Percentiles rank a stretch among this genome's conserved stretches.
Evolutionary conservation across 2,329 filamentous ascomycete species (phyloP).

Genomic region (Pestalotiopsis sp.): DNA sequence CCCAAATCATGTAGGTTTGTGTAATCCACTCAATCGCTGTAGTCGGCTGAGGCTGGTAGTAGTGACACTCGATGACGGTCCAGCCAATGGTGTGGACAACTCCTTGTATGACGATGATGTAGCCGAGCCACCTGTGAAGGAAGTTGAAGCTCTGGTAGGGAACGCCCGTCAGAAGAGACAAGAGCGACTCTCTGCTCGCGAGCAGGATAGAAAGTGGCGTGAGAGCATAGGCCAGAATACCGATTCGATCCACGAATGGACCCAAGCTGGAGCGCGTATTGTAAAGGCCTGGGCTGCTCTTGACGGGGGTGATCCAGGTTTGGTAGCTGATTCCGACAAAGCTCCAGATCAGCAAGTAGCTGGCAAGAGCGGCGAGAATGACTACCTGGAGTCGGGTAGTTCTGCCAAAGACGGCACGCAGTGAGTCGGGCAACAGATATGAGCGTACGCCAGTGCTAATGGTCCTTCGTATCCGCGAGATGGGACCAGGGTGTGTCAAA

Average conservation of each 20-base stretch:
- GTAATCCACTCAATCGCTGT: constrained; percentile 59
- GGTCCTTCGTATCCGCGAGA: constrained; percentile 36
- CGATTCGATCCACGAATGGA: constrained; percentile 70
- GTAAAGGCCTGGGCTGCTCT: constrained; percentile 52
- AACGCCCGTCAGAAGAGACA: constrained; percentile 71
- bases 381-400: constrained; percentile 70
- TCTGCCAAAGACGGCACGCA: constrained; percentile 63
- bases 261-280: constrained; percentile 70
- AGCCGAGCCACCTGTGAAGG: constrained; percentile 75
- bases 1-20: constrained; percentile 74
- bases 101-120: constrained; percentile 71
- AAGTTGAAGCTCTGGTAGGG: constrained; percentile 81
- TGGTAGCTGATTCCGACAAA: constrained; percentile 71
- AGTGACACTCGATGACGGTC: constrained; percentile 64
- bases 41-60: constrained; percentile 73
- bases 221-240: constrained; percentile 72
- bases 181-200: constrained; percentile 68
- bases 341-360: constrained; percentile 68
- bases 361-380: constrained; percentile 58
- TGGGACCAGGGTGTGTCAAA: constrained; percentile 14
- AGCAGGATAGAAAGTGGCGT: constrained; percentile 72
- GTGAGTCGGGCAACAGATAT: constrained; percentile 63
- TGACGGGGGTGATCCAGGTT: constrained; percentile 71
- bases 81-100: constrained; percentile 72
- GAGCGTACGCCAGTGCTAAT: constrained; percentile 44